phyloP scores from a whole-genome alignment of 345 rosid genomes.

The Clausena lansium region DNA sequence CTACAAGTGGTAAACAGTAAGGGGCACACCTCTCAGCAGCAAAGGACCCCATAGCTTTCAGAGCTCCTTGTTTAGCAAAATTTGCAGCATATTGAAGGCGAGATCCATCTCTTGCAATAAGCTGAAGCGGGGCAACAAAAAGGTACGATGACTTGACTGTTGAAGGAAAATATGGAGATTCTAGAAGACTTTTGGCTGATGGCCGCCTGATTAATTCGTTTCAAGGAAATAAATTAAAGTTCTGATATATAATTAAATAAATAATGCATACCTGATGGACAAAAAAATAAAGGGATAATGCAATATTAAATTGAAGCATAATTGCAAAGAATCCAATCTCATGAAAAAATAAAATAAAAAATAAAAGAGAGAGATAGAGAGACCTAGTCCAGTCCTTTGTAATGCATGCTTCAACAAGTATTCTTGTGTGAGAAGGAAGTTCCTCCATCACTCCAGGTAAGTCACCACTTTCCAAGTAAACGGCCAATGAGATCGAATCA shows the following conservation, averaged over 20 bases:
- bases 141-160: slow-evolving; percentile 77
- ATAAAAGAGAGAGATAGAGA: background rate
- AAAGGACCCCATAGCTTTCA: slow-evolving; percentile 79
- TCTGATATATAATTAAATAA: slow-evolving; percentile 3
- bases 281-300: slow-evolving; percentile 1
- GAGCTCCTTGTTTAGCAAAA: slow-evolving; percentile 81
- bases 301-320: slow-evolving; percentile 9
- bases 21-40: slow-evolving; percentile 83
- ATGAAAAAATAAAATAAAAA: background rate
- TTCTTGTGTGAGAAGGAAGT: slow-evolving; percentile 72
- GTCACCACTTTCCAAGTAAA: slow-evolving; percentile 46
- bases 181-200: slow-evolving; percentile 67
- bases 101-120: slow-evolving; percentile 60
- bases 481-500: slow-evolving; percentile 57
- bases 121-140: slow-evolving; percentile 84
- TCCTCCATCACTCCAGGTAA: slow-evolving; percentile 58
- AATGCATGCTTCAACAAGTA: slow-evolving; percentile 75
- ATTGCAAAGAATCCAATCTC: background rate
- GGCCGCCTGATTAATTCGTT: slow-evolving; percentile 70
- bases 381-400: slow-evolving; percentile 74
- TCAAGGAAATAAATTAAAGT: slow-evolving; percentile 16
- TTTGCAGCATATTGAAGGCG: slow-evolving; percentile 76
- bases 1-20: slow-evolving; percentile 70
- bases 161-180: slow-evolving; percentile 83
- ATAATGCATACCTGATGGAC: background rate